These are phyloP conservation scores for Acer yangbiense DNA, from an alignment of 345 rosid species.

Conservation along the genomic window DNA sequence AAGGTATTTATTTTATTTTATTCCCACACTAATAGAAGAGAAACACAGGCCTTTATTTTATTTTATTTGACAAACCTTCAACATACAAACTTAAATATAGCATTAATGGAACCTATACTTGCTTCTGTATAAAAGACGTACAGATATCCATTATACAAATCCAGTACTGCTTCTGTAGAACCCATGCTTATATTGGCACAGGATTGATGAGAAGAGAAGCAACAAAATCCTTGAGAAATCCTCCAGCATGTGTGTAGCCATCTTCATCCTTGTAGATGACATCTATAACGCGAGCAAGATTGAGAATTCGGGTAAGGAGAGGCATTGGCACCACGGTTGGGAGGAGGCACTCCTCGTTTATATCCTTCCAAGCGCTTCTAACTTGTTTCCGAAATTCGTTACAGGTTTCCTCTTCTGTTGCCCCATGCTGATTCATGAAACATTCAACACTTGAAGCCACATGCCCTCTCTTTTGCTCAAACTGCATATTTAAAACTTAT, in stretches of 20 bases:
- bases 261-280: slow-evolving; percentile 34
- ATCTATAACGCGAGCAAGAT: slow-evolving; percentile 28
- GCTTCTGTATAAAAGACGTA: too few species aligned
- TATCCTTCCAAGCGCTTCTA: slow-evolving; percentile 36
- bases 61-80: background rate
- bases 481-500: background rate
- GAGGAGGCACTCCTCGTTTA: slow-evolving; percentile 29
- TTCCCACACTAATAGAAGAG: too few species aligned
- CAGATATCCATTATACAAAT: too few species aligned
- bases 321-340: slow-evolving; percentile 23
- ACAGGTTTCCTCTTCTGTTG: slow-evolving; percentile 20
- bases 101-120: too few species aligned
- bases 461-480: slow-evolving; percentile 28
- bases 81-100: background rate
- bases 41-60: too few species aligned
- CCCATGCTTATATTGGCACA: background rate
- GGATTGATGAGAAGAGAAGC: slow-evolving; percentile 25
- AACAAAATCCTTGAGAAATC: slow-evolving; percentile 14
- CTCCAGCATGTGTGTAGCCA: slow-evolving; percentile 17
- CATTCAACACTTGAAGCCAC: slow-evolving; percentile 34
- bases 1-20: too few species aligned
- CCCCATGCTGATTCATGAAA: slow-evolving; percentile 34
- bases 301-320: slow-evolving; percentile 20
- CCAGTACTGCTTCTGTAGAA: too few species aligned
- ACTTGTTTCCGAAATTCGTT: slow-evolving; percentile 14